Base-by-base conservation (phyloP, 2,329 filamentous ascomycete genomes). In the Xylariales sp. region DNA sequence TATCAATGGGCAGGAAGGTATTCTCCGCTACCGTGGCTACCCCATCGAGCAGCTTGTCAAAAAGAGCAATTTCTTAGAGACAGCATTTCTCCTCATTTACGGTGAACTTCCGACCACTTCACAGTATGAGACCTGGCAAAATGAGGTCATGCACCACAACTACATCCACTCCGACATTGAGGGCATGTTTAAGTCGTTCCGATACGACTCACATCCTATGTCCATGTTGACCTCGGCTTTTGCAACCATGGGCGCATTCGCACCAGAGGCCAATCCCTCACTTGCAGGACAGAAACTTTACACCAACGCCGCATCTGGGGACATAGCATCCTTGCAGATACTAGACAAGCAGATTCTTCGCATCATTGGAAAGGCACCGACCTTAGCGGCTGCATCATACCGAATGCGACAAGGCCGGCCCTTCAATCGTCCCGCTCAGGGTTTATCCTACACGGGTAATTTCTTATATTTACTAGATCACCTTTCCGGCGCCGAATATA, bases 401-500 rank as follows among this genome's bases (percentile, higher is more conserved):
- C 81, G 85, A 67, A 86, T 87, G 79, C 81, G 83, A 34, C 82
- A 83, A 68, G 84, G 84, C n/a, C 78, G 82, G 0, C 80, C 83
- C 0, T 86, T 87, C 75, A 85, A 84, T 73, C 78, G 81, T 0
- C 83, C 85, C 0, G 81, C 83, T 0, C 76, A 80, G 36, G 81
- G 83, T 1, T 78, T 83, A n/a, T 82, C 80, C 0, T 87, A 85
- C 77, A 83, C 84, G 0, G 85, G 84, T 64, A 89, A 89, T 73
- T 81, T 88, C 65, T 78, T 89, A 9, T 83, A 83, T 59, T 82
- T 88, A 74, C 82, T 87, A 58, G 84, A 87, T 67, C 76, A 86
- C 64, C 79, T 86, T 2, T 84, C 84, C 7, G 80, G 79, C 1
- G 72, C 76, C n/a, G 83, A 83, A 32, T 83, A 83, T 69, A 76